phyloP scores from a whole-genome alignment of 2,329 filamentous ascomycete species.

The Byssochlamys sp. region DNA sequence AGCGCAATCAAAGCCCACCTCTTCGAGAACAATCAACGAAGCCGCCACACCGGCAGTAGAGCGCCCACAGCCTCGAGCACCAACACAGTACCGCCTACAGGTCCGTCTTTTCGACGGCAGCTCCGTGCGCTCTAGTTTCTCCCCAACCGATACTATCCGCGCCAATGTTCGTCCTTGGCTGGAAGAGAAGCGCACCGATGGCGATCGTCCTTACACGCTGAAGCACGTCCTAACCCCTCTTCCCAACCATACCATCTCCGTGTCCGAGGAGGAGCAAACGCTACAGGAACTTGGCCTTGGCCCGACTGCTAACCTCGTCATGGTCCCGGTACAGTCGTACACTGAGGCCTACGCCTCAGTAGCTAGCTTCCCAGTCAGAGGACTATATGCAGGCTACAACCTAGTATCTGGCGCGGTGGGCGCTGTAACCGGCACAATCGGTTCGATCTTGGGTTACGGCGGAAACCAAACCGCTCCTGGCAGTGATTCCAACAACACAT shows the following conservation, averaged over 20 bases:
- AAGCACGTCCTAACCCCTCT: conserved; percentile 71
- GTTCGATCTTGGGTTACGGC: conserved; percentile 36
- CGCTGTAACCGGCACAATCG: conserved; percentile 33
- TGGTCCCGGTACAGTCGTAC: conserved; percentile 60
- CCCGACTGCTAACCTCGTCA: conserved; percentile 72
- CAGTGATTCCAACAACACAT: conserved; percentile 2
- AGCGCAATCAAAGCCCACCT: conserved; percentile 38
- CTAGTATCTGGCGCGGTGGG: conserved; percentile 36
- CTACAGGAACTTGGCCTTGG: conserved; percentile 62
- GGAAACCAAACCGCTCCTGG: conserved; percentile 10
- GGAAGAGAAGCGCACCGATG: conserved; percentile 51
- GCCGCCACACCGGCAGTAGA: conserved; percentile 1
- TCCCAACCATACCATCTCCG: conserved; percentile 64
- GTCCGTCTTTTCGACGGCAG: conserved; percentile 77
- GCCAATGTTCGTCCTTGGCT: conserved; percentile 68
- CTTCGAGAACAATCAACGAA: neutral
- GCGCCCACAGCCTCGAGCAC: neutral
- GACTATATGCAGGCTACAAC: conserved; percentile 32
- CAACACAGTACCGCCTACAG: conserved; percentile 53
- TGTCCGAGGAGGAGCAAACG: conserved; percentile 61
- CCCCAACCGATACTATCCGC: conserved; percentile 52
- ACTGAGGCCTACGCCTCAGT: conserved; percentile 48
- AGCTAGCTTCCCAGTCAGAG: conserved; percentile 32
- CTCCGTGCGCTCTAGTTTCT: conserved; percentile 64
- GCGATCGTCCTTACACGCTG: conserved; percentile 63